phyloP scores from a whole-genome alignment of 2,329 filamentous ascomycete species.

The Venturia nashicola region DNA sequence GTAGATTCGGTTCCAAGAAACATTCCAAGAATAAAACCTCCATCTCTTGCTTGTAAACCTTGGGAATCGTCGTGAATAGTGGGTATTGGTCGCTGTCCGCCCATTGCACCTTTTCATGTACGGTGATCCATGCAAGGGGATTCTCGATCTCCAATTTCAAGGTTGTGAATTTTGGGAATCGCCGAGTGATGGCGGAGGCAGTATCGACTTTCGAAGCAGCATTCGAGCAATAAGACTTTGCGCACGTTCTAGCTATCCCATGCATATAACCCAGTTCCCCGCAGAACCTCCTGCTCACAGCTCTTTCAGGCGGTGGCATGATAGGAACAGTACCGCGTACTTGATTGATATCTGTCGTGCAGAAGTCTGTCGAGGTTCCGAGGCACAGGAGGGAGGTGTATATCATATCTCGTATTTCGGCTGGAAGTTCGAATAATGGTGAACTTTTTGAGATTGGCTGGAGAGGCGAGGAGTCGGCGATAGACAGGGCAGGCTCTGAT shows the following conservation, averaged over 20 bases:
- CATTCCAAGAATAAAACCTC: neutral
- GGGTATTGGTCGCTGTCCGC: neutral
- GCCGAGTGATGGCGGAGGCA: neutral
- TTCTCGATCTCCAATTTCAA: neutral
- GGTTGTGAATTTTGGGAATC: neutral
- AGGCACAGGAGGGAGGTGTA: neutral
- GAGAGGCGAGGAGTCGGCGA: neutral
- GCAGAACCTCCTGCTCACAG: neutral
- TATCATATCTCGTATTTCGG: neutral
- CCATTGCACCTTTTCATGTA: neutral
- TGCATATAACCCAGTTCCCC: neutral
- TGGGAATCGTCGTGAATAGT: neutral
- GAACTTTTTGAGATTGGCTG: neutral
- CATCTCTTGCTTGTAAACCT: neutral
- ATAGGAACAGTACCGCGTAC: neutral
- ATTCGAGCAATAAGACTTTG: no score
- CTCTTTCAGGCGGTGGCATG: neutral
- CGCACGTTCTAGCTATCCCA: neutral
- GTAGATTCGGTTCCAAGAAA: neutral
- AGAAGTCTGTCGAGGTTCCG: no score
- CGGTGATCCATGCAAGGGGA: neutral
- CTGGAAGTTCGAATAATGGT: neutral
- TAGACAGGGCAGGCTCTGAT: neutral
- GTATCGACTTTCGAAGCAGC: no score
- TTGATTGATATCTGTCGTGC: neutral